Conservation (phyloP, 768 basidiomycete genomes). For the Mrakia blollopis region DNA sequence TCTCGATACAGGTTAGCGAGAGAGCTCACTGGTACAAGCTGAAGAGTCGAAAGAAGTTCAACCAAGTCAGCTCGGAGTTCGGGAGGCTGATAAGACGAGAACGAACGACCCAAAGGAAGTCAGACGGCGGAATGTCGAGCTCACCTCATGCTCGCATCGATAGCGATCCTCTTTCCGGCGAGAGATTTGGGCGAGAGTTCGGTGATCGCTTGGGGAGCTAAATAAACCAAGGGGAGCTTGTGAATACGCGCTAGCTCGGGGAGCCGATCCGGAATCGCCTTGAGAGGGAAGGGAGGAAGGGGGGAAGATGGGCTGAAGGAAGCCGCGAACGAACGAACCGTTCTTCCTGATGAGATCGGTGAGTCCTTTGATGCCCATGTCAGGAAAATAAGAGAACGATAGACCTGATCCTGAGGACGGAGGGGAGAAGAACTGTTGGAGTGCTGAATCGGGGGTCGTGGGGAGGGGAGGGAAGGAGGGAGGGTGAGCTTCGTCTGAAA, state of each 20-base stretch:
- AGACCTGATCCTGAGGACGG: not conserved
- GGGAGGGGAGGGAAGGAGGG: too few relatives aligned
- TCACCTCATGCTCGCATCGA: constrained; percentile 63
- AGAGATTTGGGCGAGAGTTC: not conserved
- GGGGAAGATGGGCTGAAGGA: not conserved
- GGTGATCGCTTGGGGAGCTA: constrained; percentile 4
- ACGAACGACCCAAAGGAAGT: constrained; percentile 56
- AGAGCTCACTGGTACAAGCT: constrained; percentile 55
- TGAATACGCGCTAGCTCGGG: not conserved
- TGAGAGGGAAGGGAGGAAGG: not conserved
- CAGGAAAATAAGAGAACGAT: not conserved
- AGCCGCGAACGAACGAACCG: not conserved
- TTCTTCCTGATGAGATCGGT: constrained; percentile 9
- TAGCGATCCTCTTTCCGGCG: constrained; percentile 58
- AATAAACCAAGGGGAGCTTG: not conserved
- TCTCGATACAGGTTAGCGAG: not conserved
- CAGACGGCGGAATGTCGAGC: constrained; percentile 19
- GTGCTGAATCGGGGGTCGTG: not conserved
- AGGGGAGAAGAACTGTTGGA: not conserved
- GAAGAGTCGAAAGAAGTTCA: not conserved
- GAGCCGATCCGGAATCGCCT: not conserved
- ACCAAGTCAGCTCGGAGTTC: not conserved
- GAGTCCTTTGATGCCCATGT: constrained; percentile 13
- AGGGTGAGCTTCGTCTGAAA: too few relatives aligned
- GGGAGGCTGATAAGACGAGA: not conserved